Base-by-base conservation (phyloP, 2,329 filamentous ascomycete genomes). In the Rhinocladiella similis region DNA sequence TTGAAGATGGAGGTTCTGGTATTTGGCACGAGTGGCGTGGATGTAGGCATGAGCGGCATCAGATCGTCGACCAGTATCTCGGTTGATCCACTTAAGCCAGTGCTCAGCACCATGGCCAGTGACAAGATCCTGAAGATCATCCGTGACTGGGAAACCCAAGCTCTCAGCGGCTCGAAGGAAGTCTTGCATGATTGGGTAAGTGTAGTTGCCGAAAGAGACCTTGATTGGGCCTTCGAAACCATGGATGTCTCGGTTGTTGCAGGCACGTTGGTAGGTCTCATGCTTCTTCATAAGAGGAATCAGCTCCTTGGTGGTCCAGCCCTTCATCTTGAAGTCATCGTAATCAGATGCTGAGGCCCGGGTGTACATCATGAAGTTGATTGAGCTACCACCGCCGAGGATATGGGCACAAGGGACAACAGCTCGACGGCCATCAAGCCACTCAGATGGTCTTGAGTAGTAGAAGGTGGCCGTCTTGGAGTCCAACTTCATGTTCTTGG, bases 81-180 rank as follows among this genome's bases (percentile, higher is more conserved):
- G 81, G 67, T 92, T 91, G 72, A 92, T 91, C 89, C 89, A 92
- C 73, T 92, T 91, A 54, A 92, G 75, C 89, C 89, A 92, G 63
- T 91, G 88, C 73, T 91, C 88, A 45, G 88, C 89, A 60, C 89
- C 89, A 57, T 86, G 83, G 13, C 64, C 73, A 53, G 74, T 76
- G 16, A 65, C 70, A 54, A 91, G 75, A 66, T 92, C 89, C 69
- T 92, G 85, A 3, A 90, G 77, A 68, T 92, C 89, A 68, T 92
- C 88, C 12, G 89, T 89, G 12, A 83, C 78, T 0, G 85, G 89
- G 56, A 91, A 90, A 18, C 84, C 88, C 68, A 90, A 88, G 0
- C 85, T 86, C 66, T 91, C 87, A 2, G 83, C 78, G 14, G 87
- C 87, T 18, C 87, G 79, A 36, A 91, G 76, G 77, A 91, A 91